Evolutionary conservation across 768 basidiomycete genomes (phyloP).

Genomic region (Lactarius evosmus): DNA sequence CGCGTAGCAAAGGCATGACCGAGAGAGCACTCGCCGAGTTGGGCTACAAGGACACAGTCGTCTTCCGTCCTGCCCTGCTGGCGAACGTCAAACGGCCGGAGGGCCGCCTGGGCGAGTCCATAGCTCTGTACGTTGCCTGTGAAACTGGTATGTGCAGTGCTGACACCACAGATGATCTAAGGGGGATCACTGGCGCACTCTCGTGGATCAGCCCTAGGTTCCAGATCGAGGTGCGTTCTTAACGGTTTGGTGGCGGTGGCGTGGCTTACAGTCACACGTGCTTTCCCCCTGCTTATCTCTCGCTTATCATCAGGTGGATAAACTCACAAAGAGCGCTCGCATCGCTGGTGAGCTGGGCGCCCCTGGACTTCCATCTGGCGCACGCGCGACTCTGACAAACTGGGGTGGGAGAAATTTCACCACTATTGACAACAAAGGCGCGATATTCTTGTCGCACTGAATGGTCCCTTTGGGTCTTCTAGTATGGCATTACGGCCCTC

Average conservation of each 20-base stretch:
- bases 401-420: conserved; percentile 45
- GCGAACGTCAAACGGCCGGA: conserved; percentile 12
- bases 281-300: neutral
- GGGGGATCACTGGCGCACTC: neutral
- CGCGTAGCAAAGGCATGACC: conserved; percentile 68
- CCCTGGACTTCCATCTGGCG: conserved; percentile 43
- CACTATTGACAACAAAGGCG: conserved; percentile 45
- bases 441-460: conserved; percentile 14
- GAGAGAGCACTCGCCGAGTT: conserved; percentile 63
- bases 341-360: conserved; percentile 56
- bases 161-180: neutral
- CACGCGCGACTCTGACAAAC: conserved; percentile 42
- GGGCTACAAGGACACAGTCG: conserved; percentile 67
- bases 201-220: conserved; percentile 6
- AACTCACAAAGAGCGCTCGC: conserved; percentile 52
- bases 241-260: neutral
- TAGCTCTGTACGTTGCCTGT: neutral
- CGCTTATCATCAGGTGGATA: conserved; percentile 40
- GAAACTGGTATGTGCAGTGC: neutral
- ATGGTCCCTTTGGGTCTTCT: neutral
- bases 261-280: neutral
- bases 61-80: conserved; percentile 64
- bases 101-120: neutral
- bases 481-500: neutral
- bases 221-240: conserved; percentile 16